Conservation (phyloP, 768 basidiomycete genomes). For the Russula abietina region DNA sequence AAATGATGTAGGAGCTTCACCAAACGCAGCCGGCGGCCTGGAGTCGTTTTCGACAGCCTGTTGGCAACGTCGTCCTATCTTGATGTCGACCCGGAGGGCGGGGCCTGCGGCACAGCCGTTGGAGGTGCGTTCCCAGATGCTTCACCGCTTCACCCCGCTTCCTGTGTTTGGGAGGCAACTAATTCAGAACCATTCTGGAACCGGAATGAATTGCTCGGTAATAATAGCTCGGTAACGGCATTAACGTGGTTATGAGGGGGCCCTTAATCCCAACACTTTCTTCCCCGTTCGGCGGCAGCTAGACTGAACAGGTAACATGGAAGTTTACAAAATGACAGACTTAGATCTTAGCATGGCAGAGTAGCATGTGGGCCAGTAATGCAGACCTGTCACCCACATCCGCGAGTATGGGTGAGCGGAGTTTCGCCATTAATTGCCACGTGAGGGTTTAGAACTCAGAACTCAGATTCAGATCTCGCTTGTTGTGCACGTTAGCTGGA, state of each 20-base stretch:
- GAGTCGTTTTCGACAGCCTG: slow-evolving; percentile 4
- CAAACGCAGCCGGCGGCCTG: slow-evolving; percentile 41
- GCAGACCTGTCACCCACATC: too few species aligned
- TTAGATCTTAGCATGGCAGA: too few species aligned
- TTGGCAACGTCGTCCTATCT: slow-evolving; percentile 29
- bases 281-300: too few species aligned
- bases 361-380: too few species aligned
- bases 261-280: too few species aligned
- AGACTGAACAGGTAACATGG: too few species aligned
- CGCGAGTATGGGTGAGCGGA: too few species aligned
- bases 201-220: slow-evolving; percentile 77
- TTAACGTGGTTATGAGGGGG: slow-evolving; percentile 85
- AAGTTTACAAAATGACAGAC: too few species aligned
- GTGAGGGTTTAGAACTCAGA: too few species aligned
- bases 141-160: slow-evolving; percentile 21
- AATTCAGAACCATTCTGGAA: slow-evolving; percentile 62
- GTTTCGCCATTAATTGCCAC: too few species aligned
- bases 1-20: slow-evolving; percentile 62
- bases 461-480: too few species aligned
- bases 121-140: slow-evolving; percentile 22
- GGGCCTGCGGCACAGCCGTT: background rate
- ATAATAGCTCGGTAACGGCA: slow-evolving; percentile 80
- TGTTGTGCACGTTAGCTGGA: too few species aligned
- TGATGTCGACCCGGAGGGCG: slow-evolving; percentile 27
- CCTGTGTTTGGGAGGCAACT: slow-evolving; percentile 30